Percentiles rank a stretch among this genome's conserved stretches.
phyloP scores from a whole-genome alignment of 495 filamentous ascomycete species.

The Friedmanniomyces endolithicus region DNA sequence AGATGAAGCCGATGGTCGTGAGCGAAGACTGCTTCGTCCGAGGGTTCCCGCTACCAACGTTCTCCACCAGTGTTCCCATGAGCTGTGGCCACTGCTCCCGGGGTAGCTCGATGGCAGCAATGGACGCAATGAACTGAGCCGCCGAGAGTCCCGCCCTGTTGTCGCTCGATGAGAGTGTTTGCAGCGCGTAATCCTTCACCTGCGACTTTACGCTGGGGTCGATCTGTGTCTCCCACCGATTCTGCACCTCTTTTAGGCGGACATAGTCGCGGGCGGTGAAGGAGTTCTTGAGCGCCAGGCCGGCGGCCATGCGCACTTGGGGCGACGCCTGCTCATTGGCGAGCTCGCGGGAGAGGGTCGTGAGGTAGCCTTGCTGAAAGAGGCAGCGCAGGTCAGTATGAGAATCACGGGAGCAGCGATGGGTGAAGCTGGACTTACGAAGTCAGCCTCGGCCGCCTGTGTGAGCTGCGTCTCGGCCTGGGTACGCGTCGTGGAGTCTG shows the following conservation, averaged over 20 bases:
- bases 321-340: constrained; percentile 76
- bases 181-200: constrained; percentile 77
- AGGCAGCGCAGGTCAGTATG: background rate
- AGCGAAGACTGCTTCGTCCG: constrained; percentile 88
- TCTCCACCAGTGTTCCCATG: constrained; percentile 74
- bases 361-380: constrained; percentile 70
- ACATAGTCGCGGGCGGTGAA: constrained; percentile 83
- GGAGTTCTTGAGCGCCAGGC: constrained; percentile 93
- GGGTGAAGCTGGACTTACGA: constrained; percentile 50
- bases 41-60: constrained; percentile 74
- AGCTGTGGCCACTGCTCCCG: constrained; percentile 91
- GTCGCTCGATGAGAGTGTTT: constrained; percentile 68
- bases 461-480: constrained; percentile 87
- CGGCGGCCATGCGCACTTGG: constrained; percentile 80
- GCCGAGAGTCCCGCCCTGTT: constrained; percentile 72
- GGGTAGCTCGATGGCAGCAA: constrained; percentile 88
- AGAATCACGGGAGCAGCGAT: background rate
- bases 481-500: constrained; percentile 80
- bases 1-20: constrained; percentile 91
- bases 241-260: constrained; percentile 74
- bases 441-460: constrained; percentile 83
- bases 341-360: constrained; percentile 79
- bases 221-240: constrained; percentile 77
- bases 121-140: constrained; percentile 87
- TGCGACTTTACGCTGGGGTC: constrained; percentile 63